Percentiles rank a stretch among this genome's conserved stretches.
These are phyloP conservation scores for Amylocarpus encephaloides DNA, from an alignment of 2,329 filamentous ascomycete genomes.

Conservation along the genomic window DNA sequence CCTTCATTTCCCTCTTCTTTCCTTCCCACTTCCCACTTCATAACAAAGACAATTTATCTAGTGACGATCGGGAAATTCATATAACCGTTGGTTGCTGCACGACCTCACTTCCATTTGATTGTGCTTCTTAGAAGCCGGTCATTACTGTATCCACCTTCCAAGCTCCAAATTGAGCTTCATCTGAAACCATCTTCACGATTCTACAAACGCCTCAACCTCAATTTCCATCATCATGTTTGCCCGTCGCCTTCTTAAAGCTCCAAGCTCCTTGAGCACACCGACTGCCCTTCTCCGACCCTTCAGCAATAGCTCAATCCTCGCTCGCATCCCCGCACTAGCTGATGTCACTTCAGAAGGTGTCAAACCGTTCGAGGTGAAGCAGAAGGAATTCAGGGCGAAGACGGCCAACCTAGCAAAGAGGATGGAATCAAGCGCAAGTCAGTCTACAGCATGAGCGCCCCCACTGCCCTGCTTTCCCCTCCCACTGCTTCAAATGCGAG, in stretches of 20 bases:
- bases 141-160: background rate
- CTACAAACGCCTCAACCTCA: constrained; percentile 16
- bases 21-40: background rate
- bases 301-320: constrained; percentile 44
- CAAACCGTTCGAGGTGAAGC: constrained; percentile 71
- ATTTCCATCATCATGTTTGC: constrained; percentile 30
- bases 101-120: background rate
- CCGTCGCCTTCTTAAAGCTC: constrained; percentile 12
- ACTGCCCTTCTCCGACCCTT: constrained; percentile 44
- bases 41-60: background rate
- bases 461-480: constrained; percentile 38
- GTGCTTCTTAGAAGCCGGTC: constrained; percentile 4
- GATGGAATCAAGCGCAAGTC: constrained; percentile 91
- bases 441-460: constrained; percentile 38
- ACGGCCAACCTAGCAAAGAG: constrained; percentile 68
- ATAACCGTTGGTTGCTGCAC: background rate
- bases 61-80: background rate
- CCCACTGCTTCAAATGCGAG: constrained; percentile 39
- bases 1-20: background rate
- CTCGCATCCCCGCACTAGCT: constrained; percentile 65
- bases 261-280: constrained; percentile 33
- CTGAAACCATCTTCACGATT: background rate
- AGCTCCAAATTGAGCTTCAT: background rate
- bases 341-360: constrained; percentile 73
- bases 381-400: constrained; percentile 80